These are phyloP conservation scores for Sideroxylon spinosum DNA, from an alignment of 179 eudicot genomes.

Conservation along the genomic window DNA sequence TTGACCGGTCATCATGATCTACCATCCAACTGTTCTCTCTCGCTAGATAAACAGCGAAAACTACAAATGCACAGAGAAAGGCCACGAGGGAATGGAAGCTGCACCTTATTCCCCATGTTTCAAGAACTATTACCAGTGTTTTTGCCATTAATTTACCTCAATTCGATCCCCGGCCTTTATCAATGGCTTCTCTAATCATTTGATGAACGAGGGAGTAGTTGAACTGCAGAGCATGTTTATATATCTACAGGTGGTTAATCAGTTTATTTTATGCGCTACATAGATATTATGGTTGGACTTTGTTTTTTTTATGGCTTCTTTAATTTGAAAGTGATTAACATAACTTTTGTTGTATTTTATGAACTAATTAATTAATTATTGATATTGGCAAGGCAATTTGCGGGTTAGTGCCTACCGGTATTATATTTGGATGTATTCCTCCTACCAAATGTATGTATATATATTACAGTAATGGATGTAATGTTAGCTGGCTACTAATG, in stretches of 20 bases:
- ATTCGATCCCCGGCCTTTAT: not conserved
- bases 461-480: too few species aligned
- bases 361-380: too few species aligned
- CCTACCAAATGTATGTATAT: not conserved
- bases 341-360: too few species aligned
- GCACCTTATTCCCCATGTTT: slow-evolving; percentile 30
- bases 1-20: not conserved
- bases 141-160: slow-evolving; percentile 10
- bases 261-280: not conserved
- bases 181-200: not conserved
- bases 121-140: not conserved
- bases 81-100: slow-evolving; percentile 31
- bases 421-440: not conserved
- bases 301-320: not conserved
- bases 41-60: slow-evolving; percentile 3
- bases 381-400: not conserved
- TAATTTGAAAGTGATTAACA: too few species aligned
- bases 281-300: not conserved
- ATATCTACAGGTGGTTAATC: not conserved
- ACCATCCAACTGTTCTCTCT: slow-evolving; percentile 5
- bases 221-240: not conserved
- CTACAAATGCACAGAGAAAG: slow-evolving; percentile 20
- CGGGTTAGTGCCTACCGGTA: not conserved
- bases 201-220: not conserved
- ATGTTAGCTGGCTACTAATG: not conserved